phyloP scores from a whole-genome alignment of 106 monocot species.

The Hemerocallis citrina region DNA sequence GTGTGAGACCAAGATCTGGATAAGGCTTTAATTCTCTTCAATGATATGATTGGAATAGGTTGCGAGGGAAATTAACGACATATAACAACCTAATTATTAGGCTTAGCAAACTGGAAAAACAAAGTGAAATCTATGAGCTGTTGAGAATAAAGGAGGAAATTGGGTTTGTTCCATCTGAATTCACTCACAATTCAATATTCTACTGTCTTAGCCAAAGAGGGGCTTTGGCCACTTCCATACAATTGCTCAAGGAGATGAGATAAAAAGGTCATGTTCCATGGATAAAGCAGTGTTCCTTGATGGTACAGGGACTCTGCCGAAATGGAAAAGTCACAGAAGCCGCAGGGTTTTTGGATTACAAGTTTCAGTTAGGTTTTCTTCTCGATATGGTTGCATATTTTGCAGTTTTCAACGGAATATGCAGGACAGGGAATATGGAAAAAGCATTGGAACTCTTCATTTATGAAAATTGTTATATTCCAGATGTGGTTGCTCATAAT shows the following conservation, averaged over 20 bases:
- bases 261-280: slow-evolving; percentile 55
- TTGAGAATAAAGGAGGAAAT: slow-evolving; percentile 42
- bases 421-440: slow-evolving; percentile 38
- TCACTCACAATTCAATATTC: slow-evolving; percentile 76
- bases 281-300: slow-evolving; percentile 64
- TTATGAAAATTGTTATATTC: slow-evolving; percentile 33
- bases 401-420: slow-evolving; percentile 60
- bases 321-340: slow-evolving; percentile 51
- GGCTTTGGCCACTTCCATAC: slow-evolving; percentile 23
- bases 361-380: slow-evolving; percentile 59
- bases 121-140: slow-evolving; percentile 50
- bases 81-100: slow-evolving; percentile 61
- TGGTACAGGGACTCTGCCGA: slow-evolving; percentile 57
- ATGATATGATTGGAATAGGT: slow-evolving; percentile 46
- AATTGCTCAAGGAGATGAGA: slow-evolving; percentile 64
- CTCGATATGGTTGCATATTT: slow-evolving; percentile 72
- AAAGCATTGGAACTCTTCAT: slow-evolving; percentile 53
- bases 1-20: slow-evolving; percentile 51
- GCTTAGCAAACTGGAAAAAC: slow-evolving; percentile 40
- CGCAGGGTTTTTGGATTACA: slow-evolving; percentile 39
- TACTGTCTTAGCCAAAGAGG: slow-evolving; percentile 46
- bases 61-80: slow-evolving; percentile 54
- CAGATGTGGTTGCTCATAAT: slow-evolving; percentile 84
- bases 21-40: slow-evolving; percentile 46
- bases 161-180: slow-evolving; percentile 54